Evolutionary conservation across 2,329 filamentous ascomycete species (phyloP), one percentile per base, ranked within the genome.

Genomic region (Leptographium radiaticola): DNA sequence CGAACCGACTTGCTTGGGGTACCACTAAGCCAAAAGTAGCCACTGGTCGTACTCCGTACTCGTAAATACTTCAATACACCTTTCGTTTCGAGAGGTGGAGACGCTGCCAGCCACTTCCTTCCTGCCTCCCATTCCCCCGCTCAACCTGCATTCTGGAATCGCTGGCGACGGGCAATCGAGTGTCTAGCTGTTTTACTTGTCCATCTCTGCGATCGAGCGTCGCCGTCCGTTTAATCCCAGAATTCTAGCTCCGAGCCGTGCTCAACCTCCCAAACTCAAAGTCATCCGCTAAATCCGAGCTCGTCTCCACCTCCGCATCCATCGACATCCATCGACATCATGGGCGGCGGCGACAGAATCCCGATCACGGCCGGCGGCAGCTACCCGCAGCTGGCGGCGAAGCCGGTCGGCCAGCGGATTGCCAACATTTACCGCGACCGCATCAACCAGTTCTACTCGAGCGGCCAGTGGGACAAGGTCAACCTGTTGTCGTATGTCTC

Each of bases 331-430:
- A 48, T 40, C 31, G 16, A 46, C 51, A 53, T 25, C 42, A 62
- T 62, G 61, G 61, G 61, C 46, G 60, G 60, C 53, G 60, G 60
- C 54, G 54, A 58, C 15, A 47, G 55, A 52, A 36, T 50, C 31
- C 51, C 57, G 49, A 44, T 53, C 18, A 47, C 48, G 18, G 44
- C 38, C 43, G 48, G 57, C 52, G 51, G 49, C 53, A 56, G 51
- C 49, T 62, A 62, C 50, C 61, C 61, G 42, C 55, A 57, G 49
- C 59, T 54, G 57, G 61, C 61, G 33, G 48, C 56, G 20, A 58
- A 58, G 54, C 61, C 61, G 9, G 58, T 62, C 30, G 61, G 61
- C 38, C 58, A 62, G 49, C 57, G 56, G 46, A 62, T 62, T 53
- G 45, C 56, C 43, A 55, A 52, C 40, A 57, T 62, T 52, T 62